Conservation (phyloP, 2,329 filamentous ascomycete genomes). For the Pseudocercospora eumusae region DNA sequence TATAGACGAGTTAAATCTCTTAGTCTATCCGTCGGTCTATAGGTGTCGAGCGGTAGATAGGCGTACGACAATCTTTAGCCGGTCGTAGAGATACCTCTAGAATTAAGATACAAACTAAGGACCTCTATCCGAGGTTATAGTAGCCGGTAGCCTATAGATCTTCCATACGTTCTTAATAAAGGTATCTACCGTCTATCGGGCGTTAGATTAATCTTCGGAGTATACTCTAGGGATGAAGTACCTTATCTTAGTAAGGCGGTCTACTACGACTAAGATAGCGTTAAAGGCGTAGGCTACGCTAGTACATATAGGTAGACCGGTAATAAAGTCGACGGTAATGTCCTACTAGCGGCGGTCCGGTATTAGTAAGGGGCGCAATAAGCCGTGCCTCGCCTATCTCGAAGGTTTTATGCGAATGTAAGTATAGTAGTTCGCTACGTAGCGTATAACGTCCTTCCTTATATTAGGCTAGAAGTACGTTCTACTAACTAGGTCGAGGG, state of each 20-base stretch:
- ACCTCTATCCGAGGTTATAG: constrained; percentile 1
- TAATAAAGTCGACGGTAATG: background rate
- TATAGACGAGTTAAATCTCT: background rate
- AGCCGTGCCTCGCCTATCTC: background rate
- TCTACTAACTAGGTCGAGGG: background rate
- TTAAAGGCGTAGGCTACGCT: background rate
- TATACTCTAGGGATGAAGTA: background rate
- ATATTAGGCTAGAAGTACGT: background rate
- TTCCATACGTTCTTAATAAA: constrained; percentile 1
- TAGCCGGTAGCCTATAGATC: background rate
- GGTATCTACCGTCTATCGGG: no score
- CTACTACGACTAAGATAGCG: background rate
- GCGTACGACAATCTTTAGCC: background rate
- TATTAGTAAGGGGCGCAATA: background rate
- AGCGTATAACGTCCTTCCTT: background rate
- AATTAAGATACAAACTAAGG: constrained; percentile 1
- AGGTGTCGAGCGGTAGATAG: background rate
- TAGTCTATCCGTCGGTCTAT: constrained; percentile 5
- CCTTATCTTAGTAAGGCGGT: background rate
- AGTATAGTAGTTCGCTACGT: constrained; percentile 2
- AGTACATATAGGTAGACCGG: background rate
- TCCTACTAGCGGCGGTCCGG: background rate
- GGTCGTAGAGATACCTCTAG: background rate
- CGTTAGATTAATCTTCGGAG: background rate
- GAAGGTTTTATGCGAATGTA: background rate